These are phyloP conservation scores for Syzygium syzygioides DNA, from an alignment of 441 rosid species.

Conservation along the genomic window DNA sequence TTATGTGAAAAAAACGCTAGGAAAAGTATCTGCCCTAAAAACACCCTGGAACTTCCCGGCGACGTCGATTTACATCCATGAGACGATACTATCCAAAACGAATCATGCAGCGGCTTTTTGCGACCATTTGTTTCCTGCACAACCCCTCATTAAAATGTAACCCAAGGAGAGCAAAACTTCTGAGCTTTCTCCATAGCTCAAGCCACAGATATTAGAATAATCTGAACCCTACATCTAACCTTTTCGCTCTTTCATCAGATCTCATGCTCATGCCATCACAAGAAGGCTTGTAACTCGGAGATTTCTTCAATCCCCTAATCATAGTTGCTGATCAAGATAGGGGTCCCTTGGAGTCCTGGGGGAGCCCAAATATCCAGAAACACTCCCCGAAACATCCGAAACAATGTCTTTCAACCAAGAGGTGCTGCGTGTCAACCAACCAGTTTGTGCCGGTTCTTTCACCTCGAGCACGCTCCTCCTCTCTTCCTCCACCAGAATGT, in stretches of 20 bases:
- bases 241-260: not conserved
- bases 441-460: not conserved
- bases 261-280: not conserved
- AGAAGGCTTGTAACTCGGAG: not conserved
- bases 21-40: not conserved
- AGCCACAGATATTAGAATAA: not conserved
- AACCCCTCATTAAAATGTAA: not conserved
- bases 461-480: constrained; percentile 9
- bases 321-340: constrained; percentile 16
- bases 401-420: constrained; percentile 1
- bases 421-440: constrained; percentile 12
- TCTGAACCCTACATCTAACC: not conserved
- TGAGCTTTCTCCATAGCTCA: not conserved
- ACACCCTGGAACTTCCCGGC: not conserved
- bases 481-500: constrained; percentile 15
- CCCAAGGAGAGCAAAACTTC: not conserved
- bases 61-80: not conserved
- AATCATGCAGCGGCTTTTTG: not conserved
- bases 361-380: constrained; percentile 3
- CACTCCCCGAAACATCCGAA: not conserved
- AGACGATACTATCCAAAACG: not conserved
- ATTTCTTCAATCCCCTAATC: not conserved
- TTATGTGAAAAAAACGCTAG: not conserved
- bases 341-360: constrained; percentile 14
- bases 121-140: not conserved